Evolutionary conservation across 2,329 filamentous ascomycete species (phyloP), one percentile per base, ranked within the genome.

Genomic region (Basipetospora chlamydospora): DNA sequence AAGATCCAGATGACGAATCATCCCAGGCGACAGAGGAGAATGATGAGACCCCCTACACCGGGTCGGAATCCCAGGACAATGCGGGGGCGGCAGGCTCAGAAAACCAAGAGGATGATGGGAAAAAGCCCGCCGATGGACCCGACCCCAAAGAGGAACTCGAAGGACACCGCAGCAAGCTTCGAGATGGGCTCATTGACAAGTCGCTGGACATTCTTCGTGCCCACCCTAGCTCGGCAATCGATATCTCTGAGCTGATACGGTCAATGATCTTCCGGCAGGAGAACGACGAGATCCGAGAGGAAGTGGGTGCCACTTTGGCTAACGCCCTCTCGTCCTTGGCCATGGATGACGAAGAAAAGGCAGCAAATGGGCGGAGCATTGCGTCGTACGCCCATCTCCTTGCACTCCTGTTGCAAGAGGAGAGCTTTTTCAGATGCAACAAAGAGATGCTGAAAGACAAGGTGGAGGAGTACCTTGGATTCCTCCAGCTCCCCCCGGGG

Each of bases 371-470:
- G 4, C 60, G 59, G 41, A 70, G 66, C 41, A 73, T 98, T 45
- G 81, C 86, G 15, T 84, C 90, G 2, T 94, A 92, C 57, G 86
- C 90, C 13, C 88, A 98, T 57, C 67, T 98, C 11, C 65, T 98
- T 9, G 90, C 86, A 3, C 63, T 98, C 26, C 74, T 96, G 37
- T 68, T 96, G 13, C 85, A 93, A 49, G 80, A 93, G 40, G 74
- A 74, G 39, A 50, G 68, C 23, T 95, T 96, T 54, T 94, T 93
- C 53, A 69, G 72, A 35, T 75, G 77, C 35, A 84, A 83, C 13
- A 58, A 87, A 13, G 72, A 78, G 20, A 77, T 78, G 26, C 59
- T 98, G 17, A 80, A 80, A 50, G 77, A 83, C 13, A 84, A 80
- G 48, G 80, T 95, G 28, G 64, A 67, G 8, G 77, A 77, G 26